phyloP scores from a whole-genome alignment of 2,329 filamentous ascomycete genomes.

The Ophiostoma sp. region DNA sequence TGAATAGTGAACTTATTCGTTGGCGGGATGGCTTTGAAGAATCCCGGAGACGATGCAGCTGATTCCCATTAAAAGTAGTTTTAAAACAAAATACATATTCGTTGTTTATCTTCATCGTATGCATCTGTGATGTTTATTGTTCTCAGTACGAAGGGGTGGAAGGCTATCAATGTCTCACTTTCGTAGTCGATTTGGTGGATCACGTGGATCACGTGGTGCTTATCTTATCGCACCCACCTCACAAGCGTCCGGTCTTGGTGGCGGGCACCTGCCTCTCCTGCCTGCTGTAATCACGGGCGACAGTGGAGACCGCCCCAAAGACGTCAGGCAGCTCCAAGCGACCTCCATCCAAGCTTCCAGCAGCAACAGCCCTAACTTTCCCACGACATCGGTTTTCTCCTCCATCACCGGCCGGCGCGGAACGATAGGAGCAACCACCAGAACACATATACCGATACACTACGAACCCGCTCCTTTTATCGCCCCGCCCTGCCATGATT shows the following conservation, averaged over 20 bases:
- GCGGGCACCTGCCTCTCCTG: conserved; percentile 7
- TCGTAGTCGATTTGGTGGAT: background rate
- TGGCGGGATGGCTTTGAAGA: background rate
- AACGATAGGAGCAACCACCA: background rate
- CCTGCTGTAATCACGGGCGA: background rate
- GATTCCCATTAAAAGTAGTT: background rate
- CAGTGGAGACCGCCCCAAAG: conserved; percentile 11
- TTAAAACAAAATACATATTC: background rate
- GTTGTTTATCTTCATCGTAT: background rate
- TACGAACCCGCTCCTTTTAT: background rate
- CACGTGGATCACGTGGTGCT: background rate
- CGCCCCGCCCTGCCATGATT: conserved; percentile 1
- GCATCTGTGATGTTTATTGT: background rate
- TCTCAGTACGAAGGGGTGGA: background rate
- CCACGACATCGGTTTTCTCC: background rate
- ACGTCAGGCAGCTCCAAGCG: background rate
- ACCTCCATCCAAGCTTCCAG: background rate
- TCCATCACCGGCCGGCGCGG: background rate
- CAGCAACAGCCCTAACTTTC: background rate
- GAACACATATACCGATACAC: background rate
- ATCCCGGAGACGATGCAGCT: background rate
- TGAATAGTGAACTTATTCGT: background rate
- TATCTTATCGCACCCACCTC: background rate
- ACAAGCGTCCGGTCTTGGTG: background rate
- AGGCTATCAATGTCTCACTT: background rate